phyloP scores from a whole-genome alignment of 2,329 filamentous ascomycete species.

The Coniochaeta hoffmannii region DNA sequence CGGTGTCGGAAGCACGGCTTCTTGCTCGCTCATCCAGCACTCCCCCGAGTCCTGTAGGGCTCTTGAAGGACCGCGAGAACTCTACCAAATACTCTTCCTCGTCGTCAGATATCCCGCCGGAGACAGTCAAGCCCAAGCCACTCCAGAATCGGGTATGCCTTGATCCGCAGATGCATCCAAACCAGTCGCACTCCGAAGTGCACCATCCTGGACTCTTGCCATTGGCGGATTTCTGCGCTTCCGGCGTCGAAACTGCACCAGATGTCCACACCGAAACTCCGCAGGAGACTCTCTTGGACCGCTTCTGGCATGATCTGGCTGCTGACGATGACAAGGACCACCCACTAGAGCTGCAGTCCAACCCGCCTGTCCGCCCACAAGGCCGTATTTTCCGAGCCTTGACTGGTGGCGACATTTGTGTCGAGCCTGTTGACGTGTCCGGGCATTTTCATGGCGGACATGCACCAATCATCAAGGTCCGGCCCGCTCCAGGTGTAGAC shows the following conservation, averaged over 20 bases:
- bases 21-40: background rate
- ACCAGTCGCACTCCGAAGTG: background rate
- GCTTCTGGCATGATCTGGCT: background rate
- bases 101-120: background rate
- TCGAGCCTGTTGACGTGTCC: background rate
- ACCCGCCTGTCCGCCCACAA: background rate
- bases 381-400: background rate
- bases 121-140: background rate
- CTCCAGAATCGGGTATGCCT: background rate
- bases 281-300: background rate
- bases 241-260: background rate
- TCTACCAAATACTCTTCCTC: background rate
- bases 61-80: background rate
- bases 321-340: background rate
- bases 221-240: background rate
- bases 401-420: constrained; percentile 1
- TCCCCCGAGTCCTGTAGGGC: no score
- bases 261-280: background rate
- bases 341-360: background rate
- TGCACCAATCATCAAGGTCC: background rate
- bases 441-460: constrained; percentile 2
- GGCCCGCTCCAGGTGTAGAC: background rate
- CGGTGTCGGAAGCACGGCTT: background rate
- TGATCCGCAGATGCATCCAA: background rate
- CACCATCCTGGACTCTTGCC: background rate